Base-by-base conservation (phyloP, 108 stramenopile species). In the Pseudonitzschia multiseries region DNA sequence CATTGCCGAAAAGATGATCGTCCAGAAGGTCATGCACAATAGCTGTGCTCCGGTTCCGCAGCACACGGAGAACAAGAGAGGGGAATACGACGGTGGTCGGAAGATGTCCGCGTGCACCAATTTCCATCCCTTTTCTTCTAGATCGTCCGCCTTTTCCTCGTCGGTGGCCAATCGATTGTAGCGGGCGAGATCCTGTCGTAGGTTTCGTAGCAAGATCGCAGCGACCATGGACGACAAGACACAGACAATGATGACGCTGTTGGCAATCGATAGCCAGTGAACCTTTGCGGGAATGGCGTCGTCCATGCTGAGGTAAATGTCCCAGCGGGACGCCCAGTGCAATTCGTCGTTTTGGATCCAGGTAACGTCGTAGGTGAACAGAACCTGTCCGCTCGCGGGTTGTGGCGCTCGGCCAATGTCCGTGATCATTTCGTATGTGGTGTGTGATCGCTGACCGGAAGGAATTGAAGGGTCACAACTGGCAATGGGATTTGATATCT, bases 61-160 rank as follows among this genome's bases (percentile, higher is more conserved):
- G 50, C 80, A 84, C 9, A 97, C 96, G 15, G 92, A 73, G 29
- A 98, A 68, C 22, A 97, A 72, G 66, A 97, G 76, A n/a, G 96
- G 96, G 31, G 84, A 88, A 72, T 83, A 90, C 31, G 77, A 57
- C 21, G 98, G 98, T 15, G 97, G 94, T 41, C 98, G 91, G 72
- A 98, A 98, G 43, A 98, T 95, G 83, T 98, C 98, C 21, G 94
- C 97, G 75, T 97, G 97, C n/a, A 97, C 93, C 57, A 97, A 70
- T 74, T 97, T 97, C 99, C 99, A 99, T 52, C 99, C 99, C 62
- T 87, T 89, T 84, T 99, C 99, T 77, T 99, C 99, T 82, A 96
- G 73, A 56, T 94, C 94, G 67, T 96, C 96, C 8, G 92, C 94
- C 83, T 93, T 89, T 72, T 97, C 97, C 86, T 99, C 98, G 69